These are phyloP conservation scores for Daldinia bambusicola DNA, from an alignment of 495 filamentous ascomycete species.

Conservation along the genomic window DNA sequence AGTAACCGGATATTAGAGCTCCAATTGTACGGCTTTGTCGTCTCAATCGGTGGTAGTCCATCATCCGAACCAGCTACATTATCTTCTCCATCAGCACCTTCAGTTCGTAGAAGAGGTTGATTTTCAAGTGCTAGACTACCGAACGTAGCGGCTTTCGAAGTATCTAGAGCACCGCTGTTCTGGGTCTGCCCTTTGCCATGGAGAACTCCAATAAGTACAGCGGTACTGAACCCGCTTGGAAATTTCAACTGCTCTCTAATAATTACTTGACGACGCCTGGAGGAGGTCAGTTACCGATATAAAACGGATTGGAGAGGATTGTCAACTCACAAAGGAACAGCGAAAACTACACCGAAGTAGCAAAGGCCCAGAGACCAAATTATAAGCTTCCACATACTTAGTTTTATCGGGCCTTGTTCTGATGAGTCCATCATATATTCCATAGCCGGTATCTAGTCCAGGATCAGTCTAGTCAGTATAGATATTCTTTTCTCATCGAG, in stretches of 20 bases:
- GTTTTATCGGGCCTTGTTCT: conserved; percentile 78
- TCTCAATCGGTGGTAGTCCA: conserved; percentile 25
- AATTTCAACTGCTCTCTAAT: conserved; percentile 92
- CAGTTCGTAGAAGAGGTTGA: conserved; percentile 33
- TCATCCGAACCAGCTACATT: conserved; percentile 9
- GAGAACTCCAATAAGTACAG: conserved; percentile 87
- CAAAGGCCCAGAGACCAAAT: conserved; percentile 92
- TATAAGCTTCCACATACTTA: conserved; percentile 79
- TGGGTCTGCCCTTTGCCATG: conserved; percentile 67
- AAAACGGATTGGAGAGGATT: neutral
- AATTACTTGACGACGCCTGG: conserved; percentile 81
- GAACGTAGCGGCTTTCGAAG: conserved; percentile 47
- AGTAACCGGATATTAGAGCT: conserved; percentile 63
- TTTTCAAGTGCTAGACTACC: conserved; percentile 47
- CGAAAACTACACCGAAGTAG: conserved; percentile 96
- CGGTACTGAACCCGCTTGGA: conserved; percentile 93
- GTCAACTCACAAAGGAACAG: conserved; percentile 72
- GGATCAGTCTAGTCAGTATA: conserved; percentile 44
- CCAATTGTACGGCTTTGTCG: conserved; percentile 56
- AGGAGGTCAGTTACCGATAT: conserved; percentile 43
- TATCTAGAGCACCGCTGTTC: conserved; percentile 34
- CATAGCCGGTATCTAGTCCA: conserved; percentile 77
- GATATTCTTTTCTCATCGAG: neutral
- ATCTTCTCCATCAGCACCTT: conserved; percentile 29
- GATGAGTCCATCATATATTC: conserved; percentile 80